Evolutionary conservation across 768 basidiomycete species (phyloP), one percentile per base, ranked within the genome.

Genomic region (Psilocybe cyanescens): DNA sequence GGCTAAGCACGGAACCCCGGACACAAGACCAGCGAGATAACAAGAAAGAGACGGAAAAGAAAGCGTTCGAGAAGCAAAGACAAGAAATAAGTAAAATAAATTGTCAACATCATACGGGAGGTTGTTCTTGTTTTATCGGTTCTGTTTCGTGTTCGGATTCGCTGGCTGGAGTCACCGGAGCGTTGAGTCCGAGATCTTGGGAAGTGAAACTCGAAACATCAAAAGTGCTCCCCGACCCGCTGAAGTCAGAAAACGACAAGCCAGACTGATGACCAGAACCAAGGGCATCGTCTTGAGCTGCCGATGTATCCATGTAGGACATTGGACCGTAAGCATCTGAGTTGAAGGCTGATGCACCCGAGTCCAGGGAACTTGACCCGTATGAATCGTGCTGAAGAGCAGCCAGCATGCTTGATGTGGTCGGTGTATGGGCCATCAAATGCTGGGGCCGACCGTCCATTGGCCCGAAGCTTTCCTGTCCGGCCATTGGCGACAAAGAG

Each of bases 401-500:
- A 39, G 93, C 93, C 65, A 94, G 84, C 93, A 95, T 94, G 75
- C 90, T 94, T 59, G 92, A 92, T 29, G 92, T 93, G 5, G 92
- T 94, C 7, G 93, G 92, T 17, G 91, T 92, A 71, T 92, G 87
- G 16, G 81, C 83, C 87, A 94, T 90, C 68, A 86, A 73, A 55
- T 84, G 84, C 16, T 74, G 74, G 4, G 89, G 81, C 49, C 88
- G 81, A 61, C 81, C 81, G 63, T 91, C 90, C 68, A 90, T 80
- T 39, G 81, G 69, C 60, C 82, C 82, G 66, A 93, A 94, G 69
- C 76, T 87, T 73, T 94, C 93, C 69, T 94, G 91, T 28, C 92
- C 92, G 31, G 88, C 84, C 92, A 94, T 94, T n/a, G 93, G 91
- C 57, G 92, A 94, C 59, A 94, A 78, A 3, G 90, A 83, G 72